Base-by-base conservation (phyloP, 2,329 filamentous ascomycete species). In the Penicillium occitanis region DNA sequence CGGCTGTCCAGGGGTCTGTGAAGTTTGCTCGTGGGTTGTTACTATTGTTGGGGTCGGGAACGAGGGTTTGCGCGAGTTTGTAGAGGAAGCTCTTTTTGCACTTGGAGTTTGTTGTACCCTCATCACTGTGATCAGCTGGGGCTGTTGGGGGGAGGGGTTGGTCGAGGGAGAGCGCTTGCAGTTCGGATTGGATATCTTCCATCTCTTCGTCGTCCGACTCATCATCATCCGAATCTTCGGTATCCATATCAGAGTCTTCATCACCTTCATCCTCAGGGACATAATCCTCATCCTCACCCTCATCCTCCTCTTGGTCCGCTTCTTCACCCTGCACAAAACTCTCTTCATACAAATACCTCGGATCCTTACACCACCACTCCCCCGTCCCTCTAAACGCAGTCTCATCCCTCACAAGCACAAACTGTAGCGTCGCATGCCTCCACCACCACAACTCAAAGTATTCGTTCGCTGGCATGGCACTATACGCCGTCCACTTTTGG, bases 361-460 rank as follows among this genome's bases (percentile, higher is more conserved):
- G 64, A 58, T 66, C 64, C 30, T 62, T 66, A 8, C 2, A 40
- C 46, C 48, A 61, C 25, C 33, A 61, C 28, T 62, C 19, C 14
- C 22, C 58, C 3, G 48, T 62, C 11, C 58, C 58, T 19, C 28
- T 50, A 62, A 48, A 55, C 10, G 7, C 37, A 1, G 8, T 8
- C 46, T 4, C 22, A 25, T 61, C 50, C 7, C 7, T 10, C 7
- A 62, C 59, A 17, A 66, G 17, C 19, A 62, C 14, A 48, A 66
- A 66, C 19, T 55, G 59, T 22, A 62, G 13, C 28, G 64, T 57
- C 25, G 57, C 33, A 25, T 61, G 40, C 30, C 64, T 53, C 64
- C 64, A 66, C 50, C 42, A 58, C 64, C 64, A 66, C 37, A 62
- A 28, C 28, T 66, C 59, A 44, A 66, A 61, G 11, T 66, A 66